A percentile compares a stretch with the other conserved stretches of the same genome.
Conservation (phyloP, 1,284 basidiomycete species). For the Heterobasidion irregulare region DNA sequence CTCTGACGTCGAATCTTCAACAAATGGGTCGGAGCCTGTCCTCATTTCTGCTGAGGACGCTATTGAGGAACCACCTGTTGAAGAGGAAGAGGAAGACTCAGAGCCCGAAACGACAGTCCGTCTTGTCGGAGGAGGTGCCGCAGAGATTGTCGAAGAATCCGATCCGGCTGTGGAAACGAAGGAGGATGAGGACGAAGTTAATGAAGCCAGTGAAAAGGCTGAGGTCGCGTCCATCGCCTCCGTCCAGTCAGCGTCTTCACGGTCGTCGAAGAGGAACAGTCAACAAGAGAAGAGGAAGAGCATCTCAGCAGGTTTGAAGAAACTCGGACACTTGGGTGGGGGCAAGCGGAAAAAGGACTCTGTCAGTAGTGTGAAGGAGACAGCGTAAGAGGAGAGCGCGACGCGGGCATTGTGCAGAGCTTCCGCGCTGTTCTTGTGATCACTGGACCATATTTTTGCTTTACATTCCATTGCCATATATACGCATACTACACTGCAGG, state of each 20-base stretch:
- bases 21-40: background rate
- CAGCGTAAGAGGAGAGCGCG: background rate
- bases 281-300: constrained; percentile 1
- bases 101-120: constrained; percentile 36
- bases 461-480: constrained; percentile 2
- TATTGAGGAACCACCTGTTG: constrained; percentile 1
- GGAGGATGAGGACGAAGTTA: constrained; percentile 5
- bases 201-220: background rate
- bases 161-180: background rate
- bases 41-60: background rate
- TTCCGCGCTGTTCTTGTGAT: constrained; percentile 4
- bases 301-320: constrained; percentile 41
- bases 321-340: constrained; percentile 35
- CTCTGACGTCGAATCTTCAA: background rate
- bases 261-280: background rate
- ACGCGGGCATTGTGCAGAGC: background rate
- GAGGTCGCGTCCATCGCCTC: background rate
- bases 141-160: background rate
- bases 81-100: constrained; percentile 13
- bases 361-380: constrained; percentile 25
- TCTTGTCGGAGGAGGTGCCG: constrained; percentile 38
- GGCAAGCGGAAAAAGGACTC: constrained; percentile 47
- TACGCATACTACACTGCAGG: constrained; percentile 10
- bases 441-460: constrained; percentile 12
- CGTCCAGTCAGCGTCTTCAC: background rate